A percentile compares a stretch with the other conserved stretches of the same genome.
These are phyloP conservation scores for Cladobotryum mycophilum DNA, from an alignment of 2,329 filamentous ascomycete species.

Conservation along the genomic window DNA sequence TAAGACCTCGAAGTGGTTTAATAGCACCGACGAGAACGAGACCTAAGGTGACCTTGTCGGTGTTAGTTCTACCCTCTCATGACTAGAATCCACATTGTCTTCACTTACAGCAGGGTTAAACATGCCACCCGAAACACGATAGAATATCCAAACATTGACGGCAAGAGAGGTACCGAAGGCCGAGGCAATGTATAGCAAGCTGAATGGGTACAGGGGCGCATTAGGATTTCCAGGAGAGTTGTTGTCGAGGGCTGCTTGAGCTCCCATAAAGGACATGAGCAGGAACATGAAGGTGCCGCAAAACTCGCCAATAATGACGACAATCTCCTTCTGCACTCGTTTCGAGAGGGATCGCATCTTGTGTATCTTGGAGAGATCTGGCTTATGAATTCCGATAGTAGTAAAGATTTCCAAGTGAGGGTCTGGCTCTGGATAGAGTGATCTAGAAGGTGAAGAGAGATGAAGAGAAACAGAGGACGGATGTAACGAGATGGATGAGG, in stretches of 20 bases:
- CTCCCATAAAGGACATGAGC: conserved; percentile 36
- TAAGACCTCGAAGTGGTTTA: conserved; percentile 41
- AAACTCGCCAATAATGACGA: conserved; percentile 39
- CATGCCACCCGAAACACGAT: conserved; percentile 45
- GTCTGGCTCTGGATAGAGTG: too few relatives aligned
- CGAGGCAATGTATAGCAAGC: conserved; percentile 43
- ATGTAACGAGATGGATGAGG: too few relatives aligned
- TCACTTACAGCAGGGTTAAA: conserved; percentile 44
- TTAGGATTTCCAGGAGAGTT: conserved; percentile 21
- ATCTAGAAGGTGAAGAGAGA: too few relatives aligned
- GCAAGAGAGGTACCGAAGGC: conserved; percentile 45
- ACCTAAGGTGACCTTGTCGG: conserved; percentile 45
- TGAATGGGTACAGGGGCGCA: conserved; percentile 26
- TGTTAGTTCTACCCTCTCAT: neutral
- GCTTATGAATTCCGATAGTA: too few relatives aligned
- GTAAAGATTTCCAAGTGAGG: neutral
- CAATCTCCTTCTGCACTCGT: conserved; percentile 4
- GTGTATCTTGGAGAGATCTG: neutral
- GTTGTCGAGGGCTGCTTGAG: conserved; percentile 31
- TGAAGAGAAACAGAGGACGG: too few relatives aligned
- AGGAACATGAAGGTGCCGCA: conserved; percentile 50
- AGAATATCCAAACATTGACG: conserved; percentile 53
- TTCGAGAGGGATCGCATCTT: conserved; percentile 1
- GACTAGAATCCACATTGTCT: neutral
- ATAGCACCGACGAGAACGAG: conserved; percentile 54